A percentile compares a stretch with the other conserved stretches of the same genome.
These are phyloP conservation scores for Pythium biforme DNA, from an alignment of 352 stramenopile species.

Conservation along the genomic window DNA sequence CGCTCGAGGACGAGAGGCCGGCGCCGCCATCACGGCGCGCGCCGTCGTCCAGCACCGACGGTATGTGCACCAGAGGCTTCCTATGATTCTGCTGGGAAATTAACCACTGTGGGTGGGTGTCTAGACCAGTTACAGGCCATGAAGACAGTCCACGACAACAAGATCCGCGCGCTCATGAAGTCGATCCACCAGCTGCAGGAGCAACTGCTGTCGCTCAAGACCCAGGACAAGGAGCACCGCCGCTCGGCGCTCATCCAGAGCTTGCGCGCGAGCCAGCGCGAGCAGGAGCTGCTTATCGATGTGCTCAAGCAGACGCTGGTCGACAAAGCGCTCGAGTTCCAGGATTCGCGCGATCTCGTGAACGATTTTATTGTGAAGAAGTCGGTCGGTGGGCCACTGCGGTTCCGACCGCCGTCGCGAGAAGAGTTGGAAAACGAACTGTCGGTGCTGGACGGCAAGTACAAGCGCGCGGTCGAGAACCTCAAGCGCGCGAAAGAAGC, in stretches of 20 bases:
- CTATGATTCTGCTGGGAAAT: too few species aligned
- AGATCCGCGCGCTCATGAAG: conserved; percentile 84
- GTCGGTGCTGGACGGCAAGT: conserved; percentile 64
- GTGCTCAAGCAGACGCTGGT: conserved; percentile 78
- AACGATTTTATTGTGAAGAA: conserved; percentile 90
- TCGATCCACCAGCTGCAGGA: conserved; percentile 83
- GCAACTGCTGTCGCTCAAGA: conserved; percentile 64
- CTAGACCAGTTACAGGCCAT: conserved; percentile 65
- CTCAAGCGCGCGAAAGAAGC: conserved; percentile 46
- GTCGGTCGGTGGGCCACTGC: conserved; percentile 63
- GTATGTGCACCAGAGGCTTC: conserved; percentile 1
- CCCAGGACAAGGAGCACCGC: conserved; percentile 86
- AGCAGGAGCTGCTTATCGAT: conserved; percentile 84
- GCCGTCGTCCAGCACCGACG: background rate
- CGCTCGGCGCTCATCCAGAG: conserved; percentile 84
- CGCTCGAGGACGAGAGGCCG: conserved; percentile 25
- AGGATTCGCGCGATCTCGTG: conserved; percentile 54
- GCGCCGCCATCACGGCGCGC: background rate
- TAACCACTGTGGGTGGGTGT: too few species aligned
- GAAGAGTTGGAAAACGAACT: conserved; percentile 89
- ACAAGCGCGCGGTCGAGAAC: conserved; percentile 60
- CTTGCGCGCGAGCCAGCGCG: conserved; percentile 66
- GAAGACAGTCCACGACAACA: conserved; percentile 65
- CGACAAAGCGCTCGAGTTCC: conserved; percentile 65
- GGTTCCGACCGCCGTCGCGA: conserved; percentile 81